Percentiles rank a stretch among this genome's conserved stretches.
These are phyloP conservation scores for Triticum timopheevii DNA, from an alignment of 176 grass and related monocot genomes.

Conservation along the genomic window DNA sequence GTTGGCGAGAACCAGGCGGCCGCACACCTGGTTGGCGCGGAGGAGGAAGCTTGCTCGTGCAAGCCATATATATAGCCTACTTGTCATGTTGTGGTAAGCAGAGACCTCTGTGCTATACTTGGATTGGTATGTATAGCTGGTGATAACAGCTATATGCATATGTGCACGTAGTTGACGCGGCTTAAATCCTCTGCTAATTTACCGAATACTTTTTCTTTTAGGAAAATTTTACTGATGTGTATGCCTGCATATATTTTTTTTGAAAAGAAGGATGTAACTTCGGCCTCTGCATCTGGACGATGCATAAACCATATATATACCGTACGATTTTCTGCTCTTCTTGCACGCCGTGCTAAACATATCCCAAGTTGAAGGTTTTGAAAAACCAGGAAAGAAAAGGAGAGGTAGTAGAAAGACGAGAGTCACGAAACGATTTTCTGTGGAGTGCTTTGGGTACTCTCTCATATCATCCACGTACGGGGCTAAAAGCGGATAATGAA, in stretches of 20 bases:
- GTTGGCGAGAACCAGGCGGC: neutral
- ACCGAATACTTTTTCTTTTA: too few relatives aligned
- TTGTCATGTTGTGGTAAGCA: constrained; percentile 42
- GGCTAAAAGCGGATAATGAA: neutral
- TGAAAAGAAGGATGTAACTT: too few relatives aligned
- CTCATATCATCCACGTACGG: neutral
- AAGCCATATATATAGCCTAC: constrained; percentile 44
- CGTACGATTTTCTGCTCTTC: neutral
- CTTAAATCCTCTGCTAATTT: too few relatives aligned
- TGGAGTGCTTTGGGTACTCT: neutral
- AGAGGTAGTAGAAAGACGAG: neutral
- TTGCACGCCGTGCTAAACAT: neutral
- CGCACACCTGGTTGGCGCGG: constrained; percentile 32
- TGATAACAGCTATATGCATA: too few relatives aligned
- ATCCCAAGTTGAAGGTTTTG: neutral
- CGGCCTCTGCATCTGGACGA: too few relatives aligned
- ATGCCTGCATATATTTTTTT: too few relatives aligned
- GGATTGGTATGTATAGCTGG: too few relatives aligned
- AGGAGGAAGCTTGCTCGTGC: neutral
- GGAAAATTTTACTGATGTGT: too few relatives aligned
- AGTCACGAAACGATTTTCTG: neutral
- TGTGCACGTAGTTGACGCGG: too few relatives aligned
- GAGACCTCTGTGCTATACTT: too few relatives aligned
- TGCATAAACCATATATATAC: too few relatives aligned
- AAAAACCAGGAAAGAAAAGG: too few relatives aligned